Percentiles rank a stretch among this genome's conserved stretches.
phyloP scores from a whole-genome alignment of 805 yeast genomes.

The Starmerella roubikii region DNA sequence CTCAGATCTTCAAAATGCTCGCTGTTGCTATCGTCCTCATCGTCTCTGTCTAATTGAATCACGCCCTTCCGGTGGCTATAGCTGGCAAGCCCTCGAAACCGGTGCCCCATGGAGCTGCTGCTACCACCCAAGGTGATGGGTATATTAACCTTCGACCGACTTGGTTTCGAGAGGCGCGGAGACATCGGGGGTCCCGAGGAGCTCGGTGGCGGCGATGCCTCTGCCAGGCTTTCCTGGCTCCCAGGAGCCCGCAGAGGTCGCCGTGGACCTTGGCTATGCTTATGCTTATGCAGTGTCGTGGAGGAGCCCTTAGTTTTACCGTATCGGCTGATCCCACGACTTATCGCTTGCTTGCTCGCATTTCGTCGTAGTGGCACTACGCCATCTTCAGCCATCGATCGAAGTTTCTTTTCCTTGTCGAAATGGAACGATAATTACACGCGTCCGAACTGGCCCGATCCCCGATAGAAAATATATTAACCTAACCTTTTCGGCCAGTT shows the following conservation, averaged over 20 bases:
- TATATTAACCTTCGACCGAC: not conserved
- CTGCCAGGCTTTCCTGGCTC: no score
- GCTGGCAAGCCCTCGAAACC: constrained; percentile 6
- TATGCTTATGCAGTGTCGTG: not conserved
- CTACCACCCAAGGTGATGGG: not conserved
- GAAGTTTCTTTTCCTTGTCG: no score
- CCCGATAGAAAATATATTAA: no score
- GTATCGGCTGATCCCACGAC: constrained; percentile 3
- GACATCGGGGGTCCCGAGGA: no score
- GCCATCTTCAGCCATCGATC: constrained; percentile 12
- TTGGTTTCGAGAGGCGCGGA: not conserved
- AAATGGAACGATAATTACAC: no score
- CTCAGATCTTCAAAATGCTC: constrained; percentile 12
- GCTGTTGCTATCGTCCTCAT: constrained; percentile 13
- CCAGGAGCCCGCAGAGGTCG: no score
- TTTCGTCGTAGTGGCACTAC: constrained; percentile 10
- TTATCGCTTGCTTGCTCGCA: constrained; percentile 9
- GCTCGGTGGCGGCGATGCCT: no score
- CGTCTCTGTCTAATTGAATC: constrained; percentile 16
- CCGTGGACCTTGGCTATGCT: not conserved
- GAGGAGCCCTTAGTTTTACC: constrained; percentile 11
- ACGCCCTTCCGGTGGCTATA: constrained; percentile 11
- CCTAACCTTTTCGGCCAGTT: no score
- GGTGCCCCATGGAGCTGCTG: constrained; percentile 1
- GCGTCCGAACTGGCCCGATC: no score